A percentile compares a stretch with the other conserved stretches of the same genome.
phyloP scores from a whole-genome alignment of 2,329 filamentous ascomycete genomes.

The Scolecobasidium constrictum region DNA sequence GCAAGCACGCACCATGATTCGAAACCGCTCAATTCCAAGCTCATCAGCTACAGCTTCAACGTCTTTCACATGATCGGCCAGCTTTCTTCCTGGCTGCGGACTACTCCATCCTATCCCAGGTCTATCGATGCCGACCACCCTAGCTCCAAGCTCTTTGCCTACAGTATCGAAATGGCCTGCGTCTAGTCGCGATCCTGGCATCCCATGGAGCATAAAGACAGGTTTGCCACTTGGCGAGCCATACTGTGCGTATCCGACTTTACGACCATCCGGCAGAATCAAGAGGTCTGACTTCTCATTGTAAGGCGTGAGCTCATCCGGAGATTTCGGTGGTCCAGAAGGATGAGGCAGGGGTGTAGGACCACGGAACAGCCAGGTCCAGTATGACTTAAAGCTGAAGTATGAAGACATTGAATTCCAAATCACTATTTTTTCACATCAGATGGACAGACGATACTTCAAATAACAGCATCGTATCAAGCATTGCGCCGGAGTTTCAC shows the following conservation, averaged over 20 bases:
- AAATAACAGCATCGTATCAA: no score
- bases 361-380: no score
- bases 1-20: constrained; percentile 17
- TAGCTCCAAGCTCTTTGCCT: constrained; percentile 15
- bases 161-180: constrained; percentile 16
- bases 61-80: constrained; percentile 18
- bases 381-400: no score
- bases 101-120: constrained; percentile 21
- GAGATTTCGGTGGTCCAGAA: no score
- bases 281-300: no score
- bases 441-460: no score
- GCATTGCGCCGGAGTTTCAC: no score
- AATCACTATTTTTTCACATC: no score
- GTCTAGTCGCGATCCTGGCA: constrained; percentile 21
- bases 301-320: no score
- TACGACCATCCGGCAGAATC: constrained; percentile 23
- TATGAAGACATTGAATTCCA: no score
- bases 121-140: constrained; percentile 19
- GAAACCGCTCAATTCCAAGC: constrained; percentile 15
- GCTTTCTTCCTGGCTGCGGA: constrained; percentile 13
- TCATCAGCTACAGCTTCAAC: constrained; percentile 15
- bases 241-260: constrained; percentile 24
- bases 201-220: constrained; percentile 20
- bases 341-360: no score
- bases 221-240: constrained; percentile 18